Base-by-base conservation (phyloP, 1,284 basidiomycete species). In the Fomitopsis palustris region DNA sequence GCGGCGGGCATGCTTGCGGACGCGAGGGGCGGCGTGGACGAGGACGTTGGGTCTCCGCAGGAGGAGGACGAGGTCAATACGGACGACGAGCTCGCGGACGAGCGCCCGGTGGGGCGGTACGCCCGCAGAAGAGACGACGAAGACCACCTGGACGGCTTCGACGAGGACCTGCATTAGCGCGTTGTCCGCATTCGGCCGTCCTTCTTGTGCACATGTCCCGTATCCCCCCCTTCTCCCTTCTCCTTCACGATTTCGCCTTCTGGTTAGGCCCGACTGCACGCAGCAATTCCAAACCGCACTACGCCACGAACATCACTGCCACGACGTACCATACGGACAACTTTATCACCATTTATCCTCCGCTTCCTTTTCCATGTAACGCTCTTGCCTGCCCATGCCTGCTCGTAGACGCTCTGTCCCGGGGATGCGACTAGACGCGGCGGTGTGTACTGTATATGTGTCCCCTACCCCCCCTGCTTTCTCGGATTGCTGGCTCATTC, bases 31-130 rank as follows among this genome's bases (percentile, higher is more conserved):
- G 72, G 77, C 58, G 57, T 68, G 58, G 74, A 75, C 41, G 79
- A 78, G 52, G 73, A 69, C 29, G 76, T 71, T 23, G 73, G 75
- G 57, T 83, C 85, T 33, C 86, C 88, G 65, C 86, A 90, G 58
- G 88, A 89, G 69, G 85, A 85, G 62, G 85, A 85, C 62, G 86
- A 87, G 63, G 78, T 77, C 39, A 78, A 77, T 66, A 75, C 77
- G 57, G 74, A 74, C 55, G 75, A 79, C 56, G 79, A 79, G 45
- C 77, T 78, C 52, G 74, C 81, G 61, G 75, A 75, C 59, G 74
- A 76, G 38, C 78, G 77, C 66, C 76, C 77, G 47, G 87, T 81
- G 4, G 88, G 88, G 31, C 77, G 88, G 54, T 89, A 89, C 71
- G 82, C 89, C 49, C 75, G 78, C 60, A 73, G 77, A 65, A 69